Percentiles rank a stretch among this genome's conserved stretches.
These are phyloP conservation scores for Corylus heterophylla DNA, from an alignment of 306 rosid genomes.

Conservation along the genomic window DNA sequence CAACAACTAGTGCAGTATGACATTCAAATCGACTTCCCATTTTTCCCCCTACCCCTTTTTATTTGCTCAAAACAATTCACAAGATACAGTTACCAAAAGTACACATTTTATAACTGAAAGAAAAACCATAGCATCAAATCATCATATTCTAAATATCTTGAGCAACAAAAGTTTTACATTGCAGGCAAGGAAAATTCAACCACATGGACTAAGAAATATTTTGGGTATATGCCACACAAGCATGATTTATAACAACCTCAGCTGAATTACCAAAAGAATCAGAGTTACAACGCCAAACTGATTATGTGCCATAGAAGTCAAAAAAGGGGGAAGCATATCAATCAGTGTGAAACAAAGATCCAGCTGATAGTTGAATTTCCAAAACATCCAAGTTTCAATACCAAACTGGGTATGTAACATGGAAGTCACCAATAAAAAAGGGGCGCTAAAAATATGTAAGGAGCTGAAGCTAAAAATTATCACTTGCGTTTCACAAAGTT, in stretches of 20 bases:
- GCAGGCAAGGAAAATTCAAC: neutral
- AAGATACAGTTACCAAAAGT: neutral
- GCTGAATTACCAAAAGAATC: neutral
- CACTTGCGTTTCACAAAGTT: neutral
- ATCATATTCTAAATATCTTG: neutral
- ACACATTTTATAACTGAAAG: neutral
- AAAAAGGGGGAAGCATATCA: neutral
- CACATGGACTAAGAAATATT: neutral
- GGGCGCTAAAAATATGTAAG: neutral
- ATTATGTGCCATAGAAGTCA: neutral
- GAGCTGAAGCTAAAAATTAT: neutral
- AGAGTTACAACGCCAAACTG: neutral
- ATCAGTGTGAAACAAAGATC: too few relatives aligned
- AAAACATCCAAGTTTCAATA: neutral
- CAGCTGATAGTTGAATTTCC: too few relatives aligned
- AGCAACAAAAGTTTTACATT: neutral
- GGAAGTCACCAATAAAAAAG: neutral
- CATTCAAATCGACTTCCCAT: neutral
- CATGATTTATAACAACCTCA: neutral
- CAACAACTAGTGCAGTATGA: neutral
- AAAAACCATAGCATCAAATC: neutral
- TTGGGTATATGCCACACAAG: neutral
- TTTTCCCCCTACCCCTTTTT: neutral
- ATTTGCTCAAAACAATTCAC: neutral
- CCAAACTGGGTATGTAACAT: neutral